These are phyloP conservation scores for Spongospora subterranea DNA, from an alignment of 208 protist genomes.

Conservation along the genomic window DNA sequence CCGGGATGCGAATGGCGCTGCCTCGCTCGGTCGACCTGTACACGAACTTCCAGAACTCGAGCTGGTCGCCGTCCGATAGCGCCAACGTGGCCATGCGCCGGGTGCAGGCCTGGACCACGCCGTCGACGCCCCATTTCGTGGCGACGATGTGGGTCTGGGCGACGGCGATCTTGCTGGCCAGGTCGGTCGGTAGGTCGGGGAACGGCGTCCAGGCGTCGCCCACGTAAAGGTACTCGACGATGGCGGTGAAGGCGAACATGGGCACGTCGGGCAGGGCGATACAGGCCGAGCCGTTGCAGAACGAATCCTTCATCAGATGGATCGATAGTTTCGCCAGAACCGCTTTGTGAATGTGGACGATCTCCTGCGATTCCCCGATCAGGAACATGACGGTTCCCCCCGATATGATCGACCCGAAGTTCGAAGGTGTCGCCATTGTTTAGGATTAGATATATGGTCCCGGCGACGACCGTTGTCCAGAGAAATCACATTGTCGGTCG, in stretches of 20 bases:
- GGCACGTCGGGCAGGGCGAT: neutral
- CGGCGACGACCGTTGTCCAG: too few relatives aligned
- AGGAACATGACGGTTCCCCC: too few relatives aligned
- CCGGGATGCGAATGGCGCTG: neutral
- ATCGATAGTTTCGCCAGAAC: too few relatives aligned
- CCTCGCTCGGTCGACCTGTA: neutral
- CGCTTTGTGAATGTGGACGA: too few relatives aligned
- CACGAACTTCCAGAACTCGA: neutral
- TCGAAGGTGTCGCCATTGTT: too few relatives aligned
- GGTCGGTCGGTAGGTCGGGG: neutral
- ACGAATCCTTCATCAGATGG: too few relatives aligned
- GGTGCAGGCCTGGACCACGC: neutral
- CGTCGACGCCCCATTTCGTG: neutral
- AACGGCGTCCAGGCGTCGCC: neutral
- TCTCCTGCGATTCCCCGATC: too few relatives aligned
- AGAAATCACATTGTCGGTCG: too few relatives aligned
- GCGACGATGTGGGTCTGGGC: neutral
- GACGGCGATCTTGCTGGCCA: neutral
- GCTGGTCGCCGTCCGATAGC: neutral
- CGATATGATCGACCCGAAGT: too few relatives aligned
- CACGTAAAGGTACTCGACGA: neutral
- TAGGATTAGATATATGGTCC: too few relatives aligned
- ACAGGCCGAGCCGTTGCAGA: too few relatives aligned
- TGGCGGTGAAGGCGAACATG: neutral
- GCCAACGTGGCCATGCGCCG: neutral